Evolutionary conservation across 2,329 filamentous ascomycete species (phyloP), one percentile per base, ranked within the genome.

Genomic region (Stachybotrys chlorohalonatus): DNA sequence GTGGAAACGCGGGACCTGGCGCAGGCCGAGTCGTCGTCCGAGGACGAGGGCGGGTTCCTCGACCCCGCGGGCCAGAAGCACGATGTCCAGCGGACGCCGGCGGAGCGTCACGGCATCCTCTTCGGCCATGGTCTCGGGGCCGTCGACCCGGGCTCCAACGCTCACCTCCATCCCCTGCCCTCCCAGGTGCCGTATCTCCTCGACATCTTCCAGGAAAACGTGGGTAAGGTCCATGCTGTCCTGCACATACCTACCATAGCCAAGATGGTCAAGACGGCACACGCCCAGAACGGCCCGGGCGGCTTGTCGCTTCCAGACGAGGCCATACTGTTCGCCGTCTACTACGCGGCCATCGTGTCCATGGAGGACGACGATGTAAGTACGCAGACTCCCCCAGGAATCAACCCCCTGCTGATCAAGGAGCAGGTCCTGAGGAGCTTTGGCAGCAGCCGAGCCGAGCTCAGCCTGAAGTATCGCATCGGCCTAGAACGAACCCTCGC

Each of bases 401-500:
- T 6, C 32, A 48, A n/a, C 36, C 16, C 3, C 39, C 24, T 15
- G 36, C 36, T 42, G 36, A 42, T 13, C 9, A 9, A 13, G n/a
- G 9, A 24, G 15, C 52, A 79, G 73, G 82, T 82, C 8, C 63
- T 70, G 57, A 66, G 66, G 1, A 80, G 77, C 54, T 80, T 82
- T 54, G 75, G 75, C 9, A 66, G 71, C 6, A 71, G 79, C 1
- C 82, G 81, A 59, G 59, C 66, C 1, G 64, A 72, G 51, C 63
- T 77, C 57, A 66, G 70, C 61, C 58, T 74, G 59, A 70, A 77
- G 54, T 83, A 78, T 60, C 77, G 80, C 3, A 73, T 80, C 24
- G 79, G 76, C 2, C 68, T 82, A 0, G 82, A 86, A 58, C 78
- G 83, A 55, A 81, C 83, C 0, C 70, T 89, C 9, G 75, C 83